These are phyloP conservation scores for Catharanthus roseus DNA, from an alignment of 257 asterid species.

Conservation along the genomic window DNA sequence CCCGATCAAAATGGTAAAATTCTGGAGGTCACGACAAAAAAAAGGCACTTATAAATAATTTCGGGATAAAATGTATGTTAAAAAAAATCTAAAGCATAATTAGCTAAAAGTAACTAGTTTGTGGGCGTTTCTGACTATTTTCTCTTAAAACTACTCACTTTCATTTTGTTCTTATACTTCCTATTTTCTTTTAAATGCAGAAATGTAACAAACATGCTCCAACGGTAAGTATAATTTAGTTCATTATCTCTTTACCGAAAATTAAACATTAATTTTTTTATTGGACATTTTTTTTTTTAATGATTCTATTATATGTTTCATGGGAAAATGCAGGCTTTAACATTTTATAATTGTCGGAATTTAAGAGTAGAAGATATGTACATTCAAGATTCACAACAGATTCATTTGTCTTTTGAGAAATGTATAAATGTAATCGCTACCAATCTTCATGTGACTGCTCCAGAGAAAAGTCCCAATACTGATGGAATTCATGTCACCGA, in stretches of 20 bases:
- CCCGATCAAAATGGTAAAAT: no score
- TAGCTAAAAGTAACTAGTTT: no score
- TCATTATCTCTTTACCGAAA: no score
- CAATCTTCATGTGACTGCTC: conserved; percentile 43
- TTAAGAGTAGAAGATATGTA: conserved; percentile 44
- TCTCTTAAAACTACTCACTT: no score
- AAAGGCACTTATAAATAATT: no score
- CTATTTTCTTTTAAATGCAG: conserved; percentile 27
- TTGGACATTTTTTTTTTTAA: no score
- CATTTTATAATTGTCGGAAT: conserved; percentile 51
- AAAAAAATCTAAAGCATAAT: no score
- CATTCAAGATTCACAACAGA: conserved; percentile 59
- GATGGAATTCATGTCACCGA: conserved; percentile 71
- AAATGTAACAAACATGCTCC: conserved; percentile 71
- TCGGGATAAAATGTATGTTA: no score
- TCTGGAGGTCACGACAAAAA: no score
- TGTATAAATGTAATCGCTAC: conserved; percentile 46
- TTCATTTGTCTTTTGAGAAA: conserved; percentile 50
- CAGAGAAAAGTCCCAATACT: conserved; percentile 69
- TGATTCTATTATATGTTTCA: not conserved
- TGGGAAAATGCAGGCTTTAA: conserved; percentile 54
- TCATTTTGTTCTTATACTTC: no score
- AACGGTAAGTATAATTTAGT: conserved; percentile 46
- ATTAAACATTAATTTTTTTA: no score
- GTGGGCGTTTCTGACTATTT: no score